Base-by-base conservation (phyloP, 495 filamentous ascomycete genomes). In the Podospora appendiculata region DNA sequence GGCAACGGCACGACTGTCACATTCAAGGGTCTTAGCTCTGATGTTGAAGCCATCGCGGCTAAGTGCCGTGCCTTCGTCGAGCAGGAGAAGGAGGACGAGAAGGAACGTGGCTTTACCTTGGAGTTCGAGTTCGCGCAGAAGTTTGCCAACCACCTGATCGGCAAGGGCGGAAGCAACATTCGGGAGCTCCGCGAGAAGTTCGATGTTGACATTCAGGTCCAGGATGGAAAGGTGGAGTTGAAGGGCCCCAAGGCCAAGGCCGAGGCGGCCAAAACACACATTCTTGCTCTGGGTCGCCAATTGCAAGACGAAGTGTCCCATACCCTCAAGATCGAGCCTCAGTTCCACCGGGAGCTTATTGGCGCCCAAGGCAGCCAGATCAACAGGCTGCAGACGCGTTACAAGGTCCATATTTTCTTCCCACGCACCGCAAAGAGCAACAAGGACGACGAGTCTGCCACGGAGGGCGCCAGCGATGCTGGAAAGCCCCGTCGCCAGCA, bases 191-290 rank as follows among this genome's bases (percentile, higher is more conserved):
- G 90, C 14, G 93, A 97, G 34, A 89, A 93, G 64, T 95, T 94
- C 58, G 94, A 97, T 64, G 94, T 99, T 34, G 93, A 97, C 42
- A 96, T 99, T 58, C 88, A 94, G 63, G 82, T 97, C 35, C 87
- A 95, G 42, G 78, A 84, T 51, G 81, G 81, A 18, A 76, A 76
- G 53, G 78, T 82, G n/a, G 76, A 79, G 52, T 70, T 84, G 11
- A 82, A 77, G 55, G 81, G 81, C 39, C 77, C 80, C 33, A 76
- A 78, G 60, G 77, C 78, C 38, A 81, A 82, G 73, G 89, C 90
- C 8, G 89, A 95, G 63, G 85, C 82, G 25, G 87, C 88, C 55
- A 90, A 83, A 64, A 60, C 80, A 25, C 82, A 90, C 55, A 94
- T 96, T 62, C 67, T 82, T 48, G 77, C 80, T 48, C 68, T 93